Percentiles rank a stretch among this genome's conserved stretches.
Conservation (phyloP, 305 asterid species). For the Fraxinus angustifolia region DNA sequence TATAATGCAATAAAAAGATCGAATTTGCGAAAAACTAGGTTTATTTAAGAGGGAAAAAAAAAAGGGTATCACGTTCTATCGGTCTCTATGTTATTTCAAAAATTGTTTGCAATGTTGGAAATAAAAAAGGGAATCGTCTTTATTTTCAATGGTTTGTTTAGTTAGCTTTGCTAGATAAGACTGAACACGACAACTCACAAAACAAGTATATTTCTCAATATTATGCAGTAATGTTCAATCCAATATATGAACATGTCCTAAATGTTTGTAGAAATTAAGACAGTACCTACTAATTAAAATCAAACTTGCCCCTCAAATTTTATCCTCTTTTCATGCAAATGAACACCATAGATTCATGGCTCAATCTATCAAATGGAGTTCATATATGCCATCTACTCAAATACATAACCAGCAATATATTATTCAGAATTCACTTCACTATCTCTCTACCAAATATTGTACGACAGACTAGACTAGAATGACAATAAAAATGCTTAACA, state of each 20-base stretch:
- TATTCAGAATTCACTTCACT: neutral
- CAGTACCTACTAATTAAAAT: neutral
- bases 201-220: neutral
- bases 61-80: neutral
- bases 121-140: neutral
- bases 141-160: neutral
- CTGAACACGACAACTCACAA: neutral
- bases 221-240: neutral
- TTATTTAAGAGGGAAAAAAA: neutral
- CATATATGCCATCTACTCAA: neutral
- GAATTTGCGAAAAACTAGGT: neutral
- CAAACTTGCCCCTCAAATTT: neutral
- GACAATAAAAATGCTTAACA: neutral
- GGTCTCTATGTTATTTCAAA: neutral
- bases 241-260: neutral
- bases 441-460: conserved; percentile 10
- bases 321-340: neutral
- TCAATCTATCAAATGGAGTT: neutral
- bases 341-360: neutral
- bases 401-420: neutral
- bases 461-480: neutral
- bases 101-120: neutral
- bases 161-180: neutral
- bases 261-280: neutral
- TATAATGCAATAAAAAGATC: neutral